A percentile compares a stretch with the other conserved stretches of the same genome.
Evolutionary conservation across 805 yeast genomes (phyloP).

Genomic region (Metschnikowia matae): DNA sequence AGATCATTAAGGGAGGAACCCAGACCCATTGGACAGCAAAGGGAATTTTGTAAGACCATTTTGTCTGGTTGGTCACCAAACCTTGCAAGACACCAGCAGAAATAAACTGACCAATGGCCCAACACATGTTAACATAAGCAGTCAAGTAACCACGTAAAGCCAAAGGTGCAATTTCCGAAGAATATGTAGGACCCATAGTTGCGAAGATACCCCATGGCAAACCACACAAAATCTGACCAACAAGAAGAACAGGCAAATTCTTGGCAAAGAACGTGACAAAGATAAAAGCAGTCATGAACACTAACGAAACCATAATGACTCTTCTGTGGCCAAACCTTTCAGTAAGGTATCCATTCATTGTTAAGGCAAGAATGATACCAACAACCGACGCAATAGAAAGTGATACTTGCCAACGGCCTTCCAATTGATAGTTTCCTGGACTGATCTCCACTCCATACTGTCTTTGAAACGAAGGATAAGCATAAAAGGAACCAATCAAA

Average conservation of each 20-base stretch:
- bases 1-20: constrained; percentile 46
- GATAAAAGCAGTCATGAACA: constrained; percentile 33
- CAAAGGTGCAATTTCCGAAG: constrained; percentile 55
- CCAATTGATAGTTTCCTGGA: constrained; percentile 5
- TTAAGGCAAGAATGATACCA: constrained; percentile 40
- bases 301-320: constrained; percentile 28
- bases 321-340: constrained; percentile 43
- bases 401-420: constrained; percentile 22
- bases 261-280: constrained; percentile 48
- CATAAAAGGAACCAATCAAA: constrained; percentile 10
- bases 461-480: constrained; percentile 9
- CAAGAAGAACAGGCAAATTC: constrained; percentile 33
- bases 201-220: constrained; percentile 56
- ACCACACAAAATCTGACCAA: constrained; percentile 44
- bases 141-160: constrained; percentile 48
- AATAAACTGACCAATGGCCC: constrained; percentile 56
- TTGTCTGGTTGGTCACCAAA: constrained; percentile 17
- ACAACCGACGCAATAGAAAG: constrained; percentile 16
- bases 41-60: constrained; percentile 49
- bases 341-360: constrained; percentile 38
- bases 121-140: constrained; percentile 47
- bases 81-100: constrained; percentile 49
- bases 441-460: constrained; percentile 5
- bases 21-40: constrained; percentile 61
- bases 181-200: constrained; percentile 49